Conservation (phyloP, 2,329 filamentous ascomycete genomes). For the Colletotrichum sp. region DNA sequence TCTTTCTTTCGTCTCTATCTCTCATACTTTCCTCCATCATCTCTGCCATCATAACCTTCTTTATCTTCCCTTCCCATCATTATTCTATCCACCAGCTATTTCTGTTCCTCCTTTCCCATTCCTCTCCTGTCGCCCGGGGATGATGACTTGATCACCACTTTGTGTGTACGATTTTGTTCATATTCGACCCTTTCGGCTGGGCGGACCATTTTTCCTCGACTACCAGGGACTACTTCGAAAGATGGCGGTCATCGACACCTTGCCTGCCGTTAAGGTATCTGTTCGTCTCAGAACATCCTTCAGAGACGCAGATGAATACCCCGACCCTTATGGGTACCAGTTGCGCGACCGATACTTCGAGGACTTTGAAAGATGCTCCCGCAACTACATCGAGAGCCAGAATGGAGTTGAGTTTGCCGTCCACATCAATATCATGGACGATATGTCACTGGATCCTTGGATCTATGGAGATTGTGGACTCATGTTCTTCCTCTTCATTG, state of each 20-base stretch:
- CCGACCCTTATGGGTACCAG: not conserved
- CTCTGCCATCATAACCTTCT: not conserved
- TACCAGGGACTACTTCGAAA: not conserved
- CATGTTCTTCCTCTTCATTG: constrained; percentile 21
- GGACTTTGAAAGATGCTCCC: not conserved
- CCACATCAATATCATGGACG: constrained; percentile 11
- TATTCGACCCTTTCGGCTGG: not conserved
- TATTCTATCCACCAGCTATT: not conserved
- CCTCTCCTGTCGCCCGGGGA: not conserved
- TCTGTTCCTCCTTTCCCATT: not conserved
- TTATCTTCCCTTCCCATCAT: not conserved
- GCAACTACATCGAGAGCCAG: constrained; percentile 34
- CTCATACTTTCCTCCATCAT: not conserved
- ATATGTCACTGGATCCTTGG: constrained; percentile 27
- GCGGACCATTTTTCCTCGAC: not conserved
- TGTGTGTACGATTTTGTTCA: not conserved
- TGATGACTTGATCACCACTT: not conserved
- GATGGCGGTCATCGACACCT: constrained; percentile 9
- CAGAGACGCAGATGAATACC: constrained; percentile 1
- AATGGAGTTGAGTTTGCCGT: constrained; percentile 30
- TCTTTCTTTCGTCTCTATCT: not conserved
- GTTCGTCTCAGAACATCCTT: not conserved
- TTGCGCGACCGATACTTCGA: not conserved
- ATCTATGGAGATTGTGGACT: constrained; percentile 26
- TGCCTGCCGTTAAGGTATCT: not conserved